phyloP scores from a whole-genome alignment of 768 basidiomycete genomes.

The Crucibulum laeve region DNA sequence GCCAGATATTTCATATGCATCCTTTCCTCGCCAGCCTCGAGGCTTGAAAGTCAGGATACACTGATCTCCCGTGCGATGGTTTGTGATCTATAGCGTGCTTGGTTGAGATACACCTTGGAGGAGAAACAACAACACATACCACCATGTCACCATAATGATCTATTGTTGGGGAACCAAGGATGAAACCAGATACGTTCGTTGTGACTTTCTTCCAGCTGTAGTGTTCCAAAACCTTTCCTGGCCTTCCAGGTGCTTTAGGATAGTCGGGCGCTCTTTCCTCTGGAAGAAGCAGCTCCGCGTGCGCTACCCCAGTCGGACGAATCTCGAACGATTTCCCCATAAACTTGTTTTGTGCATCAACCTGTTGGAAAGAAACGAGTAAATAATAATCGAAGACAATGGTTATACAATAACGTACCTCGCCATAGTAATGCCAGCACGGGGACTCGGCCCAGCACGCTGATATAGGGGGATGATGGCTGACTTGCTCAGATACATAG shows the following conservation, averaged over 20 bases:
- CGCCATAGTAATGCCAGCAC: constrained; percentile 87
- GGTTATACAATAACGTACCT: constrained; percentile 36
- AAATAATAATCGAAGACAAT: background rate
- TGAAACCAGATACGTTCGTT: constrained; percentile 88
- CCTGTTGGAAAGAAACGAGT: constrained; percentile 37
- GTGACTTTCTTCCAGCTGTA: constrained; percentile 96
- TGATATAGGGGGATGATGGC: constrained; percentile 94
- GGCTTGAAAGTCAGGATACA: constrained; percentile 95
- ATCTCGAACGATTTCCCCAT: constrained; percentile 97
- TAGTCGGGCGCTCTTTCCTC: constrained; percentile 58
- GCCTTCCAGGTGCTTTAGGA: constrained; percentile 46
- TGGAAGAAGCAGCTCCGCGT: constrained; percentile 78
- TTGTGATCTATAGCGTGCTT: constrained; percentile 53
- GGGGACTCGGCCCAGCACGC: constrained; percentile 95
- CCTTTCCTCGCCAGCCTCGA: constrained; percentile 88
- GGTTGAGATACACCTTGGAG: background rate
- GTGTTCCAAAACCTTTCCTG: constrained; percentile 69
- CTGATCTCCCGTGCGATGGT: constrained; percentile 85
- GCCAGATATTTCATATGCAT: constrained; percentile 91
- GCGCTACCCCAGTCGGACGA: constrained; percentile 90
- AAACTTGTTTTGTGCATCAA: constrained; percentile 96
- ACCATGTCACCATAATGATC: constrained; percentile 96
- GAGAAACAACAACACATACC: constrained; percentile 40
- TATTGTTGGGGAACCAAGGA: constrained; percentile 82
- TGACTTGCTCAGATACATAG: constrained; percentile 95